Base-by-base conservation (phyloP, 345 rosid species). In the Arabis alpina region DNA sequence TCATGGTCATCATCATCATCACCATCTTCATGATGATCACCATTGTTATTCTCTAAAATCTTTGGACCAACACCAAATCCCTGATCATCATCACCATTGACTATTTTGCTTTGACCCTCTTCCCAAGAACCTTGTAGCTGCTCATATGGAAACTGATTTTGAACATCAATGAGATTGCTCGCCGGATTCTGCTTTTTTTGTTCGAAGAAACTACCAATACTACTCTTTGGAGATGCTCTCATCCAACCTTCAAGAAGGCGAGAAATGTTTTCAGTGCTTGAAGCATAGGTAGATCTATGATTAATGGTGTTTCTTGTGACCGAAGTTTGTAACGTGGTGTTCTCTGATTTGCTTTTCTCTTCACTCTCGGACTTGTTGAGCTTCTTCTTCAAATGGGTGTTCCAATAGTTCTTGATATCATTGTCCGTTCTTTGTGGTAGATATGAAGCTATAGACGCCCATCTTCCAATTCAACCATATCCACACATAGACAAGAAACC, bases 371-470 rank as follows among this genome's bases (percentile, higher is more conserved):
- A 80, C 73, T 86, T 91, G 80, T 87, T 88, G 7, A 94, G 91
- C 79, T 91, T 94, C 84, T 94, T 94, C 95, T 94, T 94, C 79
- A 94, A 74, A 80, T 94, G 98, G n/a, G 98, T 94, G 82, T 94
- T 94, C 98, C 99, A 94, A 64, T 94, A 94, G 79, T 94, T 94
- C 83, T 94, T 94, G 72, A 94, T 91, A 57, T 94, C 99, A 58
- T 94, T 94, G 43, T 94, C 99, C 27, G 96, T 90, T 82, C 96
- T 83, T 64, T 89, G 98, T 4, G 99, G 99, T 59, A 94, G 93
- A 68, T 89, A 91, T 58, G 99, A 89, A 72, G 99, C 99, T 84
- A 94, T 94, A 25, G 99, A 97, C 12, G 99, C 99, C 99, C 99
- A 94, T 83, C 99, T 92, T 70, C 14, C 2, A 39, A 53, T 41